A percentile compares a stretch with the other conserved stretches of the same genome.
Evolutionary conservation across 169 alveolate species (phyloP).

Genomic region (Eimeria falciformis): DNA sequence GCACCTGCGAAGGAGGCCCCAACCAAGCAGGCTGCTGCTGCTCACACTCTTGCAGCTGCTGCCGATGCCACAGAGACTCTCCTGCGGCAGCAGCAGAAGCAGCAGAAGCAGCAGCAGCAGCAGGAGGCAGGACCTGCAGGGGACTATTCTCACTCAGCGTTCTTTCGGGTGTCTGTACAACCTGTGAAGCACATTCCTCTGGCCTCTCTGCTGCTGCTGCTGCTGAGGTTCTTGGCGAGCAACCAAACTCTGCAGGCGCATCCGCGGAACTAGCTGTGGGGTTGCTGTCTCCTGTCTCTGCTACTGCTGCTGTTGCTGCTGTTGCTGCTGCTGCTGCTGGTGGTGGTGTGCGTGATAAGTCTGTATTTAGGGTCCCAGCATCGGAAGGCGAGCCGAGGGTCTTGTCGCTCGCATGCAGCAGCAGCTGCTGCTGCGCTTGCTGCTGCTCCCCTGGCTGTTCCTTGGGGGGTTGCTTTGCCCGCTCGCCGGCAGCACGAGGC

Average conservation of each 20-base stretch:
- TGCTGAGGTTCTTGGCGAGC: neutral
- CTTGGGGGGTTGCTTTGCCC: neutral
- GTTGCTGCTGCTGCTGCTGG: slow-evolving; percentile 10
- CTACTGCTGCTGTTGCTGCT: slow-evolving; percentile 10
- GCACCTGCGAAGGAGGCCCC: neutral
- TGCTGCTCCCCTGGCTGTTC: neutral
- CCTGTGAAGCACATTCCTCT: neutral
- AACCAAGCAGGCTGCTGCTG: neutral
- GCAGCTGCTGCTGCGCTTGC: slow-evolving; percentile 21
- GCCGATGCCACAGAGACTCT: neutral
- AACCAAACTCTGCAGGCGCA: neutral
- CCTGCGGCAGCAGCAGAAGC: neutral
- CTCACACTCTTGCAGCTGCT: neutral
- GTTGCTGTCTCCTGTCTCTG: neutral
- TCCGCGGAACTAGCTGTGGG: neutral
- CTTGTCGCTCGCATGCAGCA: neutral
- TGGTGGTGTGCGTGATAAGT: neutral
- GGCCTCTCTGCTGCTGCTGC: slow-evolving; percentile 1
- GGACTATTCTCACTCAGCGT: neutral
- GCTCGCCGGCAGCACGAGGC: neutral
- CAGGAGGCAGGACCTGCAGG: neutral
- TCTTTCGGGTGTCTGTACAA: neutral
- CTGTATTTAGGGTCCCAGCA: neutral
- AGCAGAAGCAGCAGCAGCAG: slow-evolving; percentile 22
- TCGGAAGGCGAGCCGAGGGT: neutral